phyloP scores from a whole-genome alignment of 1,139 yeast species.

The Candida glucosophila region DNA sequence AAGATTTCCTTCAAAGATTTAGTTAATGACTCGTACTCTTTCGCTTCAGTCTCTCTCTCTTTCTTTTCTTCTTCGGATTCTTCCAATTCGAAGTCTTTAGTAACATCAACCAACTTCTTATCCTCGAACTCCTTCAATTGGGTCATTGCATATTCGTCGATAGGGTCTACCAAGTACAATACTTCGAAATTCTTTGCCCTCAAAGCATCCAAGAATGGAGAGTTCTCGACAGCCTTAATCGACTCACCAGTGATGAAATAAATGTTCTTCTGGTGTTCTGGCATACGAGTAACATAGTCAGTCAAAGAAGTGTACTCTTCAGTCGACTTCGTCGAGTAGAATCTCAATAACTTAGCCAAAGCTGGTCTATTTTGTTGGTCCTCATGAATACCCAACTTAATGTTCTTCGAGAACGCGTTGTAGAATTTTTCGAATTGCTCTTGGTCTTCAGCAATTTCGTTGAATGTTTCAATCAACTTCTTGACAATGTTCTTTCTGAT shows the following conservation, averaged over 20 bases:
- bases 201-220: conserved; percentile 98
- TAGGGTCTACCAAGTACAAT: conserved; percentile 96
- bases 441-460: conserved; percentile 97
- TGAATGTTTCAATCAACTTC: conserved; percentile 97
- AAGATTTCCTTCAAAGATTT: conserved; percentile 93
- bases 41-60: conserved; percentile 85
- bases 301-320: conserved; percentile 92
- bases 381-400: conserved; percentile 98
- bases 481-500: conserved; percentile 98
- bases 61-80: conserved; percentile 98
- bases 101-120: conserved; percentile 96
- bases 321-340: conserved; percentile 89
- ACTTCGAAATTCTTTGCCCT: conserved; percentile 99
- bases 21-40: conserved; percentile 89
- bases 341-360: conserved; percentile 93
- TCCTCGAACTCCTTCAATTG: conserved; percentile 99
- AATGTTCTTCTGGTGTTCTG: conserved; percentile 98
- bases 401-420: conserved; percentile 96
- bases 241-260: conserved; percentile 99
- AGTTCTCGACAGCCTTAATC: conserved; percentile 93
- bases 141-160: conserved; percentile 98
- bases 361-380: conserved; percentile 96
- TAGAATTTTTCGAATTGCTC: conserved; percentile 99
- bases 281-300: conserved; percentile 99
- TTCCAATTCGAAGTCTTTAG: conserved; percentile 98